Percentiles rank a stretch among this genome's conserved stretches.
Conservation (phyloP, 2,329 filamentous ascomycete genomes). For the Diplodia corticola region DNA sequence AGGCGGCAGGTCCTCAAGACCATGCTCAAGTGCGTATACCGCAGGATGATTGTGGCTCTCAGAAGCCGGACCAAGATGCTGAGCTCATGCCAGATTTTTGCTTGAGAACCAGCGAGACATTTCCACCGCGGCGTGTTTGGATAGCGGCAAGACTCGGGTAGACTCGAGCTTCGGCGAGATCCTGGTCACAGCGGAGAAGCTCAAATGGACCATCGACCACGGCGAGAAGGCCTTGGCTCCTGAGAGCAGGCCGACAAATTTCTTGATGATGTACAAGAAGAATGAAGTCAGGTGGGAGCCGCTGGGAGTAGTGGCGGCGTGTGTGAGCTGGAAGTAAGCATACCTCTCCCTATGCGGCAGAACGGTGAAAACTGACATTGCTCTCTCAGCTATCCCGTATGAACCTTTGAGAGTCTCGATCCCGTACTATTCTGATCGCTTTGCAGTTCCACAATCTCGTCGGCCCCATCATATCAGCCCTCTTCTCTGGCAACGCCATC, state of each 20-base stretch:
- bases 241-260: constrained; percentile 76
- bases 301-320: constrained; percentile 85
- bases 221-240: constrained; percentile 78
- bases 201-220: constrained; percentile 90
- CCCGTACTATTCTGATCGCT: not conserved
- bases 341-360: not conserved
- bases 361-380: not conserved
- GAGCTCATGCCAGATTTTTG: constrained; percentile 57
- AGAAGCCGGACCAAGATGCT: not conserved
- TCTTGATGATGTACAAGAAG: constrained; percentile 93
- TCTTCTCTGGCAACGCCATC: constrained; percentile 90
- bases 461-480: constrained; percentile 82
- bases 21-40: constrained; percentile 62
- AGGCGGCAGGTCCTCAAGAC: constrained; percentile 77
- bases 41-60: not conserved
- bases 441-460: constrained; percentile 88
- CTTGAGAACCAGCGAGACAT: constrained; percentile 88
- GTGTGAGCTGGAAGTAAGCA: constrained; percentile 92
- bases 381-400: constrained; percentile 45
- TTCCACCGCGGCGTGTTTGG: constrained; percentile 79
- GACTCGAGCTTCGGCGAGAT: constrained; percentile 95
- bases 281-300: constrained; percentile 91
- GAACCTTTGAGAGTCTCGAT: constrained; percentile 20
- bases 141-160: constrained; percentile 94
- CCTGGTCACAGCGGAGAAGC: constrained; percentile 87